phyloP scores from a whole-genome alignment of 257 asterid species.

The Gentiana dahurica region DNA sequence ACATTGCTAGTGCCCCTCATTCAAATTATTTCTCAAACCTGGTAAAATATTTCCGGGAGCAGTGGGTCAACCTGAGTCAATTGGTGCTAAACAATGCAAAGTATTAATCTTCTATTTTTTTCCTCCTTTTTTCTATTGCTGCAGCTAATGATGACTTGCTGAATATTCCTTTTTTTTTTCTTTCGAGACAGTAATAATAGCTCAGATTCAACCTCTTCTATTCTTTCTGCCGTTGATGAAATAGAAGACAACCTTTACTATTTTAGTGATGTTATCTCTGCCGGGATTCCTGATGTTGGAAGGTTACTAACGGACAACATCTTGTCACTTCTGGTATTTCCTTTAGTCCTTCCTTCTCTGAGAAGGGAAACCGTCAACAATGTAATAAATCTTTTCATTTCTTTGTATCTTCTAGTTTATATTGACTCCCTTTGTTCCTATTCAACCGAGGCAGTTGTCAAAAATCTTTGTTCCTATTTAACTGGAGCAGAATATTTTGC shows the following conservation, averaged over 20 bases:
- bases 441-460: no score
- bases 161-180: conserved; percentile 6
- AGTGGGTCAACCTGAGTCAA: conserved; percentile 52
- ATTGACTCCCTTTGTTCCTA: no score
- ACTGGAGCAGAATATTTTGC: no score
- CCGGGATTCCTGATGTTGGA: conserved; percentile 98
- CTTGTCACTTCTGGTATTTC: conserved; percentile 74
- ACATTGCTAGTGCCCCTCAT: conserved; percentile 61
- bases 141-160: conserved; percentile 12
- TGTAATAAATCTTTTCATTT: conserved; percentile 22
- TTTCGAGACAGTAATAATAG: conserved; percentile 40
- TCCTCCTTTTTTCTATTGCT: conserved; percentile 3
- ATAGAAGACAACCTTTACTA: conserved; percentile 96
- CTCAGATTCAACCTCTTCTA: conserved; percentile 43
- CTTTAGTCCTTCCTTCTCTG: conserved; percentile 84
- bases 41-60: conserved; percentile 74
- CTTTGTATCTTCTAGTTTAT: neutral
- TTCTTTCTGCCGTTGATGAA: conserved; percentile 81
- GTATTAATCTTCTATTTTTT: conserved; percentile 35
- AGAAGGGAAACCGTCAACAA: conserved; percentile 36
- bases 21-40: conserved; percentile 65
- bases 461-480: no score
- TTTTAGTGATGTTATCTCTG: conserved; percentile 90
- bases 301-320: conserved; percentile 73
- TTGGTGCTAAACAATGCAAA: conserved; percentile 60